Evolutionary conservation across 2,329 filamentous ascomycete genomes (phyloP).

Genomic region (Ceratocystis variospora): DNA sequence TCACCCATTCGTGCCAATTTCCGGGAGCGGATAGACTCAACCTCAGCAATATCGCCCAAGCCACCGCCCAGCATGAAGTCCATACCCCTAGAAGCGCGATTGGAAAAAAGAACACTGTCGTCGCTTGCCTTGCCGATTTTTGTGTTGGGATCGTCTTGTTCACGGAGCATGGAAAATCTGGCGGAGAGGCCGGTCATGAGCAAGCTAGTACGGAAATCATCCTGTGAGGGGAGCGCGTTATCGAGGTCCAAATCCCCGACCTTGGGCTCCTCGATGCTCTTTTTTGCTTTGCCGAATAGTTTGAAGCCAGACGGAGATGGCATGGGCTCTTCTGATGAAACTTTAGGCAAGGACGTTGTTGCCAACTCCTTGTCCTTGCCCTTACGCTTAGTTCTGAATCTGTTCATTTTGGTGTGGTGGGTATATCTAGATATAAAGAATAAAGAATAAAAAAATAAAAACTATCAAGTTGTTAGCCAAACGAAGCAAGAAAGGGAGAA

Average conservation of each 20-base stretch:
- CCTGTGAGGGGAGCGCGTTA: conserved; percentile 59
- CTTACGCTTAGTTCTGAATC: conserved; percentile 62
- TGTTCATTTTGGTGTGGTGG: conserved; percentile 46
- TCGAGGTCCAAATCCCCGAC: conserved; percentile 54
- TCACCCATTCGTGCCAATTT: conserved; percentile 50
- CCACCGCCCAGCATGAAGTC: conserved; percentile 49
- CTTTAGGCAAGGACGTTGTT: conserved; percentile 26
- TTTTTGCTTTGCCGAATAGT: conserved; percentile 43
- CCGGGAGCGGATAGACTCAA: conserved; percentile 60
- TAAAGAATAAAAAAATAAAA: background rate
- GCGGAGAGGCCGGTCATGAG: conserved; percentile 91
- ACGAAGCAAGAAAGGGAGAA: background rate
- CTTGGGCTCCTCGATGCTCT: conserved; percentile 43
- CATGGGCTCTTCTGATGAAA: conserved; percentile 39
- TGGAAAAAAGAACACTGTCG: conserved; percentile 78
- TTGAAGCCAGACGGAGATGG: conserved; percentile 28
- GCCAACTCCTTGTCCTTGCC: conserved; percentile 45
- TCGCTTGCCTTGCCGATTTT: conserved; percentile 89
- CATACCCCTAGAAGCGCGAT: conserved; percentile 56
- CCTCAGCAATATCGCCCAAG: conserved; percentile 77
- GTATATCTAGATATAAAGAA: background rate
- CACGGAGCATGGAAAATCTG: conserved; percentile 89
- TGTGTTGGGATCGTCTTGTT: conserved; percentile 82
- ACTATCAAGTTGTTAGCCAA: background rate
- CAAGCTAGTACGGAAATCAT: conserved; percentile 90